A percentile compares a stretch with the other conserved stretches of the same genome.
Evolutionary conservation across 2,329 filamentous ascomycete species (phyloP).

Genomic region (Cladophialophora chaetospira): DNA sequence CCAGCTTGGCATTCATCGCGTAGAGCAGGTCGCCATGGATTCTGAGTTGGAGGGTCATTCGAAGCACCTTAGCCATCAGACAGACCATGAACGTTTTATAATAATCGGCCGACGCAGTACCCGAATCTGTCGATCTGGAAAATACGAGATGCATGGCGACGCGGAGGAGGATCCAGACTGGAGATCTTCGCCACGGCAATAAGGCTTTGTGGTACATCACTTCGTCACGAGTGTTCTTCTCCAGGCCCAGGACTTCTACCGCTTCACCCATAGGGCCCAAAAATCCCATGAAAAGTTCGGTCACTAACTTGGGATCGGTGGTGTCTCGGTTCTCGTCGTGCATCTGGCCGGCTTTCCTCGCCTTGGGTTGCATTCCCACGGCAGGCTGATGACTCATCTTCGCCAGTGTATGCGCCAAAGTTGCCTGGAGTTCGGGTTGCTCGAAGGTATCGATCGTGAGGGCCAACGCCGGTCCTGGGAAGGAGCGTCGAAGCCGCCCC

Average conservation of each 20-base stretch:
- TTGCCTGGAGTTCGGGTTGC: slow-evolving; percentile 33
- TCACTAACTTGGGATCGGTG: slow-evolving; percentile 51
- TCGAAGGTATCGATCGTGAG: slow-evolving; percentile 34
- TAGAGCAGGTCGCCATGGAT: slow-evolving; percentile 38
- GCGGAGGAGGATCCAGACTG: slow-evolving; percentile 59
- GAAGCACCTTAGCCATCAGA: slow-evolving; percentile 46
- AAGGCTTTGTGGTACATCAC: slow-evolving; percentile 45
- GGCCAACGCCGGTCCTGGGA: slow-evolving; percentile 46
- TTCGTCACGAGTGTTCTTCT: slow-evolving; percentile 59
- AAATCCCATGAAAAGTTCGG: slow-evolving; percentile 52
- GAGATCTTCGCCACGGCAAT: slow-evolving; percentile 55
- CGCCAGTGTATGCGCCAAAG: slow-evolving; percentile 38
- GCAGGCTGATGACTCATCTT: slow-evolving; percentile 42
- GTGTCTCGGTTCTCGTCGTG: slow-evolving; percentile 54
- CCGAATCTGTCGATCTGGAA: slow-evolving; percentile 12
- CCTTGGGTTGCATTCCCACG: slow-evolving; percentile 39
- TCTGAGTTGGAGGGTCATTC: slow-evolving; percentile 24
- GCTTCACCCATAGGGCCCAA: slow-evolving; percentile 44
- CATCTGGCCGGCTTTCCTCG: slow-evolving; percentile 42
- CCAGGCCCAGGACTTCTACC: slow-evolving; percentile 38
- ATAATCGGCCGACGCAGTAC: neutral
- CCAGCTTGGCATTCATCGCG: slow-evolving; percentile 50
- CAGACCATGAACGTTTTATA: slow-evolving; percentile 59
- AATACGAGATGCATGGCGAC: slow-evolving; percentile 49
- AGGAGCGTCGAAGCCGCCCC: slow-evolving; percentile 47